A percentile compares a stretch with the other conserved stretches of the same genome.
Conservation (phyloP, 2,329 filamentous ascomycete genomes). For the Pseudopyricularia javanii region DNA sequence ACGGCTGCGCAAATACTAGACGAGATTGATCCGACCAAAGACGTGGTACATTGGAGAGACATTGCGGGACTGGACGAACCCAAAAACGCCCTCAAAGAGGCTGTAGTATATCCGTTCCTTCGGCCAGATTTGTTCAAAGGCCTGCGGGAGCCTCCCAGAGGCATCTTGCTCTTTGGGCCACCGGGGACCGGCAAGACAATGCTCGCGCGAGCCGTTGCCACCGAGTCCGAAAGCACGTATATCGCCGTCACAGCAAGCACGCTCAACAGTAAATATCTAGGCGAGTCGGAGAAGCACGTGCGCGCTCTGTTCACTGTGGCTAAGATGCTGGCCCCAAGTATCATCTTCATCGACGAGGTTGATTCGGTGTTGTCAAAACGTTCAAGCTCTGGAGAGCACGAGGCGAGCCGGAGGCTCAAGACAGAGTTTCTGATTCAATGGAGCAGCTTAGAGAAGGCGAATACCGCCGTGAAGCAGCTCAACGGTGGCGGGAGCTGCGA, state of each 20-base stretch:
- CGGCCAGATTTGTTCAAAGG: conserved; percentile 94
- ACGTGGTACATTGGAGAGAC: conserved; percentile 90
- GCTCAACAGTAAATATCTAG: conserved; percentile 88
- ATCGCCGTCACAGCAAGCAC: conserved; percentile 95
- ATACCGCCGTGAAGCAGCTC: conserved; percentile 68
- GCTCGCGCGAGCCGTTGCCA: conserved; percentile 87
- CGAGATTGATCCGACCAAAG: conserved; percentile 87
- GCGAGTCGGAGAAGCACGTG: conserved; percentile 93
- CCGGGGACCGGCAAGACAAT: conserved; percentile 99
- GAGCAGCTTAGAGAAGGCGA: conserved; percentile 75
- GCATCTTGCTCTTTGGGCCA: conserved; percentile 92
- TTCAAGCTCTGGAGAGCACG: conserved; percentile 75
- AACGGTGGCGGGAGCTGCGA: conserved; percentile 73
- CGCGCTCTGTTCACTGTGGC: conserved; percentile 84
- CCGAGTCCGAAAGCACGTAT: conserved; percentile 88
- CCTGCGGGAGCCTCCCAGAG: conserved; percentile 80
- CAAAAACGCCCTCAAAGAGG: conserved; percentile 86
- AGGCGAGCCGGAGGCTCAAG: conserved; percentile 87
- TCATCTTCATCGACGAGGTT: conserved; percentile 98
- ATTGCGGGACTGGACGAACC: conserved; percentile 83
- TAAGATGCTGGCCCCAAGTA: conserved; percentile 78
- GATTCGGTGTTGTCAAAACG: conserved; percentile 82
- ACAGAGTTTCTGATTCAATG: conserved; percentile 97
- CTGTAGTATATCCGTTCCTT: conserved; percentile 92
- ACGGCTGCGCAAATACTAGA: conserved; percentile 90